These are phyloP conservation scores for Euphorbia pulcherrima DNA, from an alignment of 345 rosid species.

Conservation along the genomic window DNA sequence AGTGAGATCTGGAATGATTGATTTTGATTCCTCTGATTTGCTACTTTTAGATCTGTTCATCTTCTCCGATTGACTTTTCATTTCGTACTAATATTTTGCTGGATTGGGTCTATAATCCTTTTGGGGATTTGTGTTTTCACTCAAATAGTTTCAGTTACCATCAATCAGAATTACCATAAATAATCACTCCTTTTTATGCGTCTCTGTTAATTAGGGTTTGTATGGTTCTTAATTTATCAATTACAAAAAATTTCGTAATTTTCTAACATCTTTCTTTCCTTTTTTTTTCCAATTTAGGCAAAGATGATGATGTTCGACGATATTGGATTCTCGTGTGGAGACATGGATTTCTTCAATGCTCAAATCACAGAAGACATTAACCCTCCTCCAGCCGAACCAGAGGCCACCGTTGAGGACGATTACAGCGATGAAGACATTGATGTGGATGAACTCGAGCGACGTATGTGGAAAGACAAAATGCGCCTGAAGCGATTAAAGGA, in stretches of 20 bases:
- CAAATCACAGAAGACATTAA: constrained; percentile 40
- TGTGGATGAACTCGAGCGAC: constrained; percentile 74
- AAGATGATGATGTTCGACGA: constrained; percentile 67
- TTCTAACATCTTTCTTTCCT: not conserved
- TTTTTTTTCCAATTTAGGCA: constrained; percentile 8
- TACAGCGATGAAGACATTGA: constrained; percentile 63
- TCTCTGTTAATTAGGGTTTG: not conserved
- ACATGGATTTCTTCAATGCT: constrained; percentile 61
- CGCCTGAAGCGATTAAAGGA: constrained; percentile 69
- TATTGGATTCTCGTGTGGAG: constrained; percentile 73
- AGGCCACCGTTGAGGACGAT: constrained; percentile 49
- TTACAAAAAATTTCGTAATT: not conserved
- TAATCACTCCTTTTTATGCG: not conserved
- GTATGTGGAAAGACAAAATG: constrained; percentile 77
- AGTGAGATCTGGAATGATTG: constrained; percentile 11
- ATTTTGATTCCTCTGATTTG: not conserved
- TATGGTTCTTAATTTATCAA: not conserved
- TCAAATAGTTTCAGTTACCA: not conserved
- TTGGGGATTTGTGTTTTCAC: not conserved
- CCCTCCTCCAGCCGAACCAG: constrained; percentile 49
- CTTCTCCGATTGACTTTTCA: not conserved
- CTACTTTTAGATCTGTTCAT: not conserved
- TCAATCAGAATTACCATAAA: not conserved
- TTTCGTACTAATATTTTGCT: constrained; percentile 2
- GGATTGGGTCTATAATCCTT: not conserved